Conservation (phyloP, 2,329 filamentous ascomycete species). For the Xylariales sp. region DNA sequence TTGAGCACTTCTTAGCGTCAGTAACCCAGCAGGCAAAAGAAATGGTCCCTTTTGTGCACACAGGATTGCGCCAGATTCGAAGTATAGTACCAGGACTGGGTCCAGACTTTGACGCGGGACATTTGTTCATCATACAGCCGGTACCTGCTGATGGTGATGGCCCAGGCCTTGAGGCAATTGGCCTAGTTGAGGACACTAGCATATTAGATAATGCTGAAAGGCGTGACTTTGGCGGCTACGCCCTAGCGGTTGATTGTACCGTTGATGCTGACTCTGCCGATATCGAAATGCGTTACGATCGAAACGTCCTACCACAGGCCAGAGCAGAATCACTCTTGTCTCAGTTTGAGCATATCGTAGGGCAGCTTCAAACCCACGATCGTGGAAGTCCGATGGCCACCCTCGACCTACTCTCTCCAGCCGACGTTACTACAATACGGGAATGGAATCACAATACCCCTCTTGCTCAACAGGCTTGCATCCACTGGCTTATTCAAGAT, state of each 20-base stretch:
- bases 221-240: not conserved
- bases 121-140: not conserved
- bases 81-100: not conserved
- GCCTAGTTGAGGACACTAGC: not conserved
- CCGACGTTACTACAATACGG: not conserved
- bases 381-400: not conserved
- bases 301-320: not conserved
- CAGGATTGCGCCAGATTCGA: slow-evolving; percentile 1
- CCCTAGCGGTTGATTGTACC: not conserved
- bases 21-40: slow-evolving; percentile 1
- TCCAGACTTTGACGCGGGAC: not conserved
- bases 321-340: not conserved
- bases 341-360: not conserved
- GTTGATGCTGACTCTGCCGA: not conserved
- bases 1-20: not conserved
- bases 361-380: not conserved
- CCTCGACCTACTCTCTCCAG: not conserved
- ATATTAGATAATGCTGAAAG: not conserved
- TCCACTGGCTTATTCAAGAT: not conserved
- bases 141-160: not conserved
- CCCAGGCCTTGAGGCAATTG: slow-evolving; percentile 1
- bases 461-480: not conserved
- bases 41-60: not conserved
- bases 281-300: not conserved
- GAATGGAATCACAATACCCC: not conserved